Evolutionary conservation across 768 basidiomycete species (phyloP), one percentile per base, ranked within the genome.

Genomic region (Phallus indusiatus): DNA sequence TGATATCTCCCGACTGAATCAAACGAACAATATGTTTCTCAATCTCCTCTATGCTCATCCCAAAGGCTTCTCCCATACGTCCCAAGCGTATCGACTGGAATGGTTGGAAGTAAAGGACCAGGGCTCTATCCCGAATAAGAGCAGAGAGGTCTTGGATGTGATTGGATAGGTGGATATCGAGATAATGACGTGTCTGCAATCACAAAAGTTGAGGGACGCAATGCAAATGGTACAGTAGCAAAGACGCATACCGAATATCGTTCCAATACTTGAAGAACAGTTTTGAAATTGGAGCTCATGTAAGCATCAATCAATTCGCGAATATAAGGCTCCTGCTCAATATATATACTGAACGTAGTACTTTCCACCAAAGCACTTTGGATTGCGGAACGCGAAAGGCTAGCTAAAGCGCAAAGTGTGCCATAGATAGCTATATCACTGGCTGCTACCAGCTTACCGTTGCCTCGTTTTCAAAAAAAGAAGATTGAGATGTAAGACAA

Each of bases 81-180:
- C 86, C 84, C 28, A 97, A 79, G 47, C 83, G 78, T 68, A 96
- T 90, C 9, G 88, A 83, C 24, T 87, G 79, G 70, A 94, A 98
- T 0, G 94, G 94, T 64, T 85, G 81, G 76, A 96, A 93, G 72
- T 94, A 97, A 52, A 92, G 80, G n/a, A 82, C 75, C 53, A 97
- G 77, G 0, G 91, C 86, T 60, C 83, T 84, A 64, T 86, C 83
- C 46, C 82, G 83, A 70, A 97, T 87, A 33, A 82, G 75, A 65
- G 76, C 78, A 37, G 81, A 80, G 52, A 98, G 75, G 11, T 78
- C 78, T 54, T 72, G 64, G 42, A 92, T 77, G 67, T 96, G 93
- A 5, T 74, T 67, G 5, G 77, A 73, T 17, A 96, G 79, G 70
- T 94, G 88, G 47, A 90, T 78, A 67, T 94, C 90, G 56, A 91